These are phyloP conservation scores for Saposhnikovia divaricata DNA, from an alignment of 129 eudicot genomes.

Conservation along the genomic window DNA sequence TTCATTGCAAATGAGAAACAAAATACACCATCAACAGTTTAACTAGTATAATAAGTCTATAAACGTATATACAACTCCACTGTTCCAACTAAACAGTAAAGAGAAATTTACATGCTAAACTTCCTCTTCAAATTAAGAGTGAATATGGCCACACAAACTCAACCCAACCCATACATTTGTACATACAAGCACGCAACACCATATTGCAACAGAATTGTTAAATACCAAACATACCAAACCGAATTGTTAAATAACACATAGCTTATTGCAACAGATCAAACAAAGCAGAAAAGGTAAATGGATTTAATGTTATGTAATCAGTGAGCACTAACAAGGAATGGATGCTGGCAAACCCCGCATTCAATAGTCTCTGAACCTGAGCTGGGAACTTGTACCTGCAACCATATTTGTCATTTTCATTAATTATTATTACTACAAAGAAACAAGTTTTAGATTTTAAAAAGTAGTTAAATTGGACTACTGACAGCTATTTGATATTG, in stretches of 20 bases:
- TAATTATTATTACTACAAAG: background rate
- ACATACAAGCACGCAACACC: background rate
- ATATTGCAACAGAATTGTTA: no score
- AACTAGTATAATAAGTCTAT: background rate
- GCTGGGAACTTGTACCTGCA: constrained; percentile 88
- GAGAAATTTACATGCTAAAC: background rate
- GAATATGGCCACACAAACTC: background rate
- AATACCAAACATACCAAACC: constrained; percentile 1
- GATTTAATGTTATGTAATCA: constrained; percentile 4
- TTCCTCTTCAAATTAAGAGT: background rate
- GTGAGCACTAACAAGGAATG: constrained; percentile 77
- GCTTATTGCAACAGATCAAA: background rate
- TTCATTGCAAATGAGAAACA: no score
- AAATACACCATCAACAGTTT: background rate
- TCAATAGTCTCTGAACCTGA: constrained; percentile 96
- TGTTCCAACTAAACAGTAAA: background rate
- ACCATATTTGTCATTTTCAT: background rate
- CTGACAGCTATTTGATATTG: background rate
- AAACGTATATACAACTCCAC: background rate
- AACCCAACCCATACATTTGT: background rate
- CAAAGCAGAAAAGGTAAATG: background rate
- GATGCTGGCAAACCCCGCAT: constrained; percentile 96
- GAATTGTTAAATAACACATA: background rate
- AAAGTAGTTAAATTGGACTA: background rate
- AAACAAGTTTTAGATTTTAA: background rate